These are phyloP conservation scores for Ganoderma leucocontextum DNA, from an alignment of 1,284 basidiomycete species.

Conservation along the genomic window DNA sequence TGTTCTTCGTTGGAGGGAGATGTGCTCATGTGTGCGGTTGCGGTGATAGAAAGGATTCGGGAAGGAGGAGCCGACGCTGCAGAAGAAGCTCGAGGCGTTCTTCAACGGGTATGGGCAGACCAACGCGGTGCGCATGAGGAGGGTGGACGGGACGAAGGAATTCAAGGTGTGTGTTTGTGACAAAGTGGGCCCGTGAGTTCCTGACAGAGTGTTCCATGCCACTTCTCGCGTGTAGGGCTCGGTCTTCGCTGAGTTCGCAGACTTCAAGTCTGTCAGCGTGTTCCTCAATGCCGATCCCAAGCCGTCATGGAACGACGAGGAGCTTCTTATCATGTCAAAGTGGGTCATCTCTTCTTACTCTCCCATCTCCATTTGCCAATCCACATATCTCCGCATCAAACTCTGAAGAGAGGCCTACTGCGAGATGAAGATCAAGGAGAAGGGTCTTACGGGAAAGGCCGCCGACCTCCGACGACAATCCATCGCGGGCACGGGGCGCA, in stretches of 20 bases:
- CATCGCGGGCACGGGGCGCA: conserved; percentile 55
- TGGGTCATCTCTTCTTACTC: conserved; percentile 43
- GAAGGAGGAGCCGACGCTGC: conserved; percentile 75
- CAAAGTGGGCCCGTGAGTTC: background rate
- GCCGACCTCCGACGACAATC: conserved; percentile 63
- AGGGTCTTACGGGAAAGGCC: conserved; percentile 80
- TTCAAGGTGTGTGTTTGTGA: conserved; percentile 73
- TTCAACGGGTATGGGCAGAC: conserved; percentile 86
- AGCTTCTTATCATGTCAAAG: conserved; percentile 91
- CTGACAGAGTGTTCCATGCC: conserved; percentile 9
- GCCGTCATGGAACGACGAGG: conserved; percentile 78
- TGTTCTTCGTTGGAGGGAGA: background rate
- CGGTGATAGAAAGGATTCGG: conserved; percentile 86
- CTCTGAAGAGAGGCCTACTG: conserved; percentile 84
- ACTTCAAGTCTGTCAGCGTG: conserved; percentile 72
- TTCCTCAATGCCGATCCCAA: conserved; percentile 86
- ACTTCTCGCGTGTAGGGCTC: conserved; percentile 68
- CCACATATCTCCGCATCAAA: background rate
- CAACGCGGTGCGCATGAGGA: conserved; percentile 89
- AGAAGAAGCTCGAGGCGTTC: conserved; percentile 84
- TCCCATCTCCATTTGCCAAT: background rate
- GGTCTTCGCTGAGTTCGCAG: conserved; percentile 91
- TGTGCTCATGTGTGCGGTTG: conserved; percentile 4
- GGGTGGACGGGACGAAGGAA: conserved; percentile 72
- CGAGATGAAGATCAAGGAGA: conserved; percentile 97